phyloP scores from a whole-genome alignment of 1,284 basidiomycete genomes.

The Pseudozyma pruni region DNA sequence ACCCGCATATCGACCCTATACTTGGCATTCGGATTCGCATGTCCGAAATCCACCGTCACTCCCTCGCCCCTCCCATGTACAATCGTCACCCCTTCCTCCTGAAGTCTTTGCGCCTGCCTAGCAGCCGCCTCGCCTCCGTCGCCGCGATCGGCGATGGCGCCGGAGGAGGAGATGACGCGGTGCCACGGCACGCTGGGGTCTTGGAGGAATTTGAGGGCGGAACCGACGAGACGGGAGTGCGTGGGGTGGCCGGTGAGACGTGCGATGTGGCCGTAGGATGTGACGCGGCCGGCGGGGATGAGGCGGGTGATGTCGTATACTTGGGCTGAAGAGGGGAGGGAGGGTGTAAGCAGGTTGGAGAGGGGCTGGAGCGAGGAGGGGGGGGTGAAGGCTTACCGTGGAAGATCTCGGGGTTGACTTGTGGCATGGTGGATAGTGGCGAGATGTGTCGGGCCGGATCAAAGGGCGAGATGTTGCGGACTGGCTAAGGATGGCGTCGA shows the following conservation, averaged over 20 bases:
- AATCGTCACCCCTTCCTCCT: slow-evolving; percentile 52
- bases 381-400: slow-evolving; percentile 34
- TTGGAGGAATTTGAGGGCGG: slow-evolving; percentile 60
- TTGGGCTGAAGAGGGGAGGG: slow-evolving; percentile 32
- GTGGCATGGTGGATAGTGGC: slow-evolving; percentile 17
- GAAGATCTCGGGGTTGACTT: slow-evolving; percentile 48
- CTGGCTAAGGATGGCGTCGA: too few species aligned
- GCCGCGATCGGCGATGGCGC: slow-evolving; percentile 63
- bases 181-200: slow-evolving; percentile 59
- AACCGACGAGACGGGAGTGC: slow-evolving; percentile 61
- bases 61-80: slow-evolving; percentile 39
- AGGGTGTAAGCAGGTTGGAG: neutral
- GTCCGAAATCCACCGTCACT: slow-evolving; percentile 40
- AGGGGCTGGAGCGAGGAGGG: neutral
- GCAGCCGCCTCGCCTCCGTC: slow-evolving; percentile 61
- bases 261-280: slow-evolving; percentile 66
- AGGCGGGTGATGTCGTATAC: slow-evolving; percentile 60
- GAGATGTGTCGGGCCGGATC: too few species aligned
- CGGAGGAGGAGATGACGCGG: slow-evolving; percentile 59
- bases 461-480: too few species aligned
- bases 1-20: slow-evolving; percentile 31
- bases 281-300: slow-evolving; percentile 59
- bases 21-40: slow-evolving; percentile 42
- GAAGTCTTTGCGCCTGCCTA: slow-evolving; percentile 55
- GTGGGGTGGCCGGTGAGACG: slow-evolving; percentile 56